These are phyloP conservation scores for Fragaria ananassa DNA, from an alignment of 306 rosid species.

Conservation along the genomic window DNA sequence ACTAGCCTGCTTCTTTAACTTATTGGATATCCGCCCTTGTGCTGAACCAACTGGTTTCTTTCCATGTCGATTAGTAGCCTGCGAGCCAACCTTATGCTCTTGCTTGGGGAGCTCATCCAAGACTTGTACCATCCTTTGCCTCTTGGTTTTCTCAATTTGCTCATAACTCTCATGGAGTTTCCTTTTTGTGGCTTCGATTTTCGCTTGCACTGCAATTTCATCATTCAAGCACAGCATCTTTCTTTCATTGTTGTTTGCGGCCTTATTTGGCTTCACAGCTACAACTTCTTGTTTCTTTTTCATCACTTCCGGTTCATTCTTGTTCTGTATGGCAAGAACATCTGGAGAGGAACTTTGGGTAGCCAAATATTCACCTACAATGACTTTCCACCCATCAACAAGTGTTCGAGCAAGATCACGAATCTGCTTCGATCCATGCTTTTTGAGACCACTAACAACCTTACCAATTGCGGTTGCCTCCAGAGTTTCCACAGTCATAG, in stretches of 20 bases:
- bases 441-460: neutral
- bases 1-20: neutral
- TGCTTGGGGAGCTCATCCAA: neutral
- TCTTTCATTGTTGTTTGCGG: neutral
- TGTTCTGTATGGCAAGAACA: neutral
- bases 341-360: neutral
- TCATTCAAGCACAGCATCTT: neutral
- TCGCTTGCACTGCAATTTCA: neutral
- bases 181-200: neutral
- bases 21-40: neutral
- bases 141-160: neutral
- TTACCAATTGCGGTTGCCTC: neutral
- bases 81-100: neutral
- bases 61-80: neutral
- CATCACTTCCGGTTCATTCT: neutral
- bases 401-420: conserved; percentile 1
- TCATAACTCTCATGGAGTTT: neutral
- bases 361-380: neutral
- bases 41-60: neutral
- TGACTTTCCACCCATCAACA: neutral
- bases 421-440: neutral
- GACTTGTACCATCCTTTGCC: neutral
- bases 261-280: neutral
- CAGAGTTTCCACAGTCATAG: neutral
- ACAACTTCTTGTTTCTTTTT: neutral